Base-by-base conservation (phyloP, 495 filamentous ascomycete genomes). In the Daldinia grandis region DNA sequence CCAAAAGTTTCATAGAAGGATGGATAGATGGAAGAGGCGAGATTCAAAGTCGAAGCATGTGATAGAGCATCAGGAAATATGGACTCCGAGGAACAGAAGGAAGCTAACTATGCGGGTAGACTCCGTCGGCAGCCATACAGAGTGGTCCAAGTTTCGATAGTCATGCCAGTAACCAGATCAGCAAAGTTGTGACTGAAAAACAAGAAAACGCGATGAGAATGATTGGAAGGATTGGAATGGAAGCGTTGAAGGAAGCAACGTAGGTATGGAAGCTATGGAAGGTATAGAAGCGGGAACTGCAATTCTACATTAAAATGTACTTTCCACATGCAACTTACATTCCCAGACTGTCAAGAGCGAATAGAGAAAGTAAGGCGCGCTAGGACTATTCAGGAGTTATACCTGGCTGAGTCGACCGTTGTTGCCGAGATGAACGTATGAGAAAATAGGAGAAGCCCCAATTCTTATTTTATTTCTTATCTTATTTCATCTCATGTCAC, bases 101-200 rank as follows among this genome's bases (percentile, higher is more conserved):
- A 53, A 59, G 57, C 56, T 67, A 56, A 30, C 47, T 53, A 54
- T 54, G 55, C 53, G 30, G 40, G 37, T 40, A 30, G 51, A 37
- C 24, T 30, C 63, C 31, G 24, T 62, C 38, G 50, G 28, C 37
- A 49, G 62, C 50, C 62, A 60, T 47, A 71, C 49, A 27, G 55
- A 37, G 54, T 55, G 44, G 54, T 40, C 58, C 58, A 67, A 55
- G 49, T 60, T 27, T 64, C 63, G 37, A 63, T 59, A 51, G 35
- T 66, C 35, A 17, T 21, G n/a, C n/a, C n/a, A n/a, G n/a, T n/a
- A n/a, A 49, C 27, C 25, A 54, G 54, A 58, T 53, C 66, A 54
- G 35, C 65, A 24, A 47, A 62, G 54, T 31, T 17, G 57, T 58
- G 53, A 44, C 53, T 54, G 68, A 27, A 58, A 65, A 65, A 60